Evolutionary conservation across 2,329 filamentous ascomycete species (phyloP).

Genomic region (Pestalotiopsis sp.): DNA sequence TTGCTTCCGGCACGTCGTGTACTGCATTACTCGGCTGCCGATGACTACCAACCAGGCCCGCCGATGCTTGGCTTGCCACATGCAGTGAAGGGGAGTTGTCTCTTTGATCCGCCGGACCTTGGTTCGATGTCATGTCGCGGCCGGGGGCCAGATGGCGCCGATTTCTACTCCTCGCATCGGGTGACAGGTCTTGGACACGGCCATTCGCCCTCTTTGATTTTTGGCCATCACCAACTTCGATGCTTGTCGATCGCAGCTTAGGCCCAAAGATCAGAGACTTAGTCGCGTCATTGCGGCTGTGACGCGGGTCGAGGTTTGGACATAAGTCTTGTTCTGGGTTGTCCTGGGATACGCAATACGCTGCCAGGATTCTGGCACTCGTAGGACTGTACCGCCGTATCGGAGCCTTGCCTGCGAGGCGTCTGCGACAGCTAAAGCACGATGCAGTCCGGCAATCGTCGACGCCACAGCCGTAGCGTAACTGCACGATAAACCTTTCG

Average conservation of each 20-base stretch:
- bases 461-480: slow-evolving; percentile 79
- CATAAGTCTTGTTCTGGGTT: slow-evolving; percentile 75
- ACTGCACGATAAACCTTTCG: slow-evolving; percentile 77
- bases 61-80: background rate
- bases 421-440: slow-evolving; percentile 78
- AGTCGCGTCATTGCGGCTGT: slow-evolving; percentile 46
- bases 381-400: slow-evolving; percentile 79
- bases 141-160: background rate
- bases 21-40: background rate
- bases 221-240: slow-evolving; percentile 18
- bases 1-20: background rate
- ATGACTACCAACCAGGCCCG: background rate
- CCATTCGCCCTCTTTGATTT: slow-evolving; percentile 18
- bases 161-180: slow-evolving; percentile 8
- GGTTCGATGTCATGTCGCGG: background rate
- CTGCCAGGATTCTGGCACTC: slow-evolving; percentile 80
- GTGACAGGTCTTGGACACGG: background rate
- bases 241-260: slow-evolving; percentile 30
- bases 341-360: slow-evolving; percentile 79
- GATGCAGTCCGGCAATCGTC: slow-evolving; percentile 72
- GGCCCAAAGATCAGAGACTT: slow-evolving; percentile 50
- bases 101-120: background rate
- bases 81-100: background rate
- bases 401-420: slow-evolving; percentile 67
- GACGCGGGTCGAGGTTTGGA: slow-evolving; percentile 46